phyloP scores from a whole-genome alignment of 345 rosid genomes.

The Corymbia maculata region DNA sequence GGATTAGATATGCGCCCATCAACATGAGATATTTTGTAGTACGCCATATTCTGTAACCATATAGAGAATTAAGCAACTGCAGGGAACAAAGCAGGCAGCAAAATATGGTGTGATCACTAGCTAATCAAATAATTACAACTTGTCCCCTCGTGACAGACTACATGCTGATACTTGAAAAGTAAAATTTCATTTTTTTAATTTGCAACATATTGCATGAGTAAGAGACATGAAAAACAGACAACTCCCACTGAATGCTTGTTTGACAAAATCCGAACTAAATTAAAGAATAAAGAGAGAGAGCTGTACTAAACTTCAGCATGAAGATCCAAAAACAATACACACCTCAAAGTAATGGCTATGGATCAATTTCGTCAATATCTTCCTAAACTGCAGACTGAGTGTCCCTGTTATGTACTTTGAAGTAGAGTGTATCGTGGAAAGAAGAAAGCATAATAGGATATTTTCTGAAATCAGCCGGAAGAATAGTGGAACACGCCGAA shows the following conservation, averaged over 20 bases:
- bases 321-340: not conserved
- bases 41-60: slow-evolving; percentile 82
- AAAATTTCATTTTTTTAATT: not conserved
- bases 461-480: slow-evolving; percentile 83
- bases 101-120: not conserved
- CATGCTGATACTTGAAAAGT: not conserved
- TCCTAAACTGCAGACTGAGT: slow-evolving; percentile 82
- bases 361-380: slow-evolving; percentile 82
- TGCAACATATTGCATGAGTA: not conserved
- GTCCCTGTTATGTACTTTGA: slow-evolving; percentile 85
- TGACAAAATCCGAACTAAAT: not conserved
- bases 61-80: not conserved
- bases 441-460: slow-evolving; percentile 78
- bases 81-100: not conserved
- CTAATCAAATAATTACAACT: not conserved
- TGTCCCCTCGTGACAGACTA: not conserved
- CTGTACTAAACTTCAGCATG: not conserved
- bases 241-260: not conserved
- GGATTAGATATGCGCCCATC: slow-evolving; percentile 92
- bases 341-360: slow-evolving; percentile 89
- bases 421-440: slow-evolving; percentile 75
- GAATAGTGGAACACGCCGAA: slow-evolving; percentile 80
- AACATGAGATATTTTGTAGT: slow-evolving; percentile 95
- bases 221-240: not conserved
- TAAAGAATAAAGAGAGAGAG: not conserved